Percentiles rank a stretch among this genome's conserved stretches.
Conservation (phyloP, 352 stramenopile genomes). For the Albugo candida region DNA sequence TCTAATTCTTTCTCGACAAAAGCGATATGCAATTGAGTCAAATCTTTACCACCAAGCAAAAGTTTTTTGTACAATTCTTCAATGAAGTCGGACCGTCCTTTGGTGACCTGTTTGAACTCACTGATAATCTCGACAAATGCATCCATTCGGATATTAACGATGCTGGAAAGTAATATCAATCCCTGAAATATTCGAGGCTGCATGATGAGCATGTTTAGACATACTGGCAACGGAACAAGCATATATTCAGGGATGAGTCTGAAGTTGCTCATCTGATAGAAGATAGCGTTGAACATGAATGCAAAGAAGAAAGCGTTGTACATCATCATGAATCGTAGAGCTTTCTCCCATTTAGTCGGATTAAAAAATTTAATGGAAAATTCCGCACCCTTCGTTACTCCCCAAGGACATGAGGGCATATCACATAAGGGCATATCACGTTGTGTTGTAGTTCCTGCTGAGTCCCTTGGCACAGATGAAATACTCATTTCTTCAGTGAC, state of each 20-base stretch:
- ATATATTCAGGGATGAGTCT: constrained; percentile 1
- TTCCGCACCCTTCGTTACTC: no score
- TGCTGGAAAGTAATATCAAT: constrained; percentile 39
- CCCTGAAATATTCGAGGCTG: constrained; percentile 38
- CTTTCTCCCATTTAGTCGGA: constrained; percentile 18
- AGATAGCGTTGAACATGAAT: constrained; percentile 31
- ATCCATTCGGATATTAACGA: constrained; percentile 24
- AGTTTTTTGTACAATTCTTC: constrained; percentile 14
- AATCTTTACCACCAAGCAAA: constrained; percentile 5
- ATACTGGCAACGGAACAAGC: constrained; percentile 18
- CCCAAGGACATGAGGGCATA: no score
- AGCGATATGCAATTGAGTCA: constrained; percentile 15
- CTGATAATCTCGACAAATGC: constrained; percentile 31
- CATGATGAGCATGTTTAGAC: constrained; percentile 36
- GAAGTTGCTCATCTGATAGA: constrained; percentile 24
- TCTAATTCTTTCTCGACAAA: constrained; percentile 10
- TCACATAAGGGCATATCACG: no score
- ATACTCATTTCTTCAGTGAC: no score
- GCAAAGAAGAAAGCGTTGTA: constrained; percentile 46
- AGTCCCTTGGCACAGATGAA: no score
- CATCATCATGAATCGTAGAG: constrained; percentile 37
- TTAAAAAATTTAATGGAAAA: neutral
- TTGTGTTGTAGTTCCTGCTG: no score
- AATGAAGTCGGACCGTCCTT: constrained; percentile 30
- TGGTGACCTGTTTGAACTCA: constrained; percentile 37